phyloP scores from a whole-genome alignment of 73 alveolate genomes.

The Paraurostyla sp. region DNA sequence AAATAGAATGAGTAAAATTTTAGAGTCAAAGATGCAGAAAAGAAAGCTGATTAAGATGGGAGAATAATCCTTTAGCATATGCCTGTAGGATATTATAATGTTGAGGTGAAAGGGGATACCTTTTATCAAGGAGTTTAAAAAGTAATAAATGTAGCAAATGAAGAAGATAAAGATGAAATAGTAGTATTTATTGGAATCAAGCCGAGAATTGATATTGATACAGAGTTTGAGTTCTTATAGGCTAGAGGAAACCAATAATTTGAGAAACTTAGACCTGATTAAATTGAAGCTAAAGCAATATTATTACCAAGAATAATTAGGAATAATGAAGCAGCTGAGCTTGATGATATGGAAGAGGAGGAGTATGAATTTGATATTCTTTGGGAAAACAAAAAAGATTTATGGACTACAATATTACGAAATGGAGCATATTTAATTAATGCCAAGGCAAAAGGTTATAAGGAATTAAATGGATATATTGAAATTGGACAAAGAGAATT shows the following conservation, averaged over 20 bases:
- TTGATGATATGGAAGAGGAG: slow-evolving; percentile 60
- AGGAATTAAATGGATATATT: slow-evolving; percentile 7
- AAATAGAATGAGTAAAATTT: background rate
- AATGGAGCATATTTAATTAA: slow-evolving; percentile 33
- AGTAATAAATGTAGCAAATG: slow-evolving; percentile 26
- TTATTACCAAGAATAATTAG: background rate
- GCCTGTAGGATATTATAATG: slow-evolving; percentile 22
- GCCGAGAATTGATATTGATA: slow-evolving; percentile 41
- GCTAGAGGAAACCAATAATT: background rate
- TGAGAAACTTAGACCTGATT: slow-evolving; percentile 32
- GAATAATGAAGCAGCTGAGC: slow-evolving; percentile 14
- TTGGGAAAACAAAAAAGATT: background rate
- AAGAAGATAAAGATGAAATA: slow-evolving; percentile 47
- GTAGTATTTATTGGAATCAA: slow-evolving; percentile 33
- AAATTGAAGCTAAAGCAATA: slow-evolving; percentile 43
- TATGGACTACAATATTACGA: slow-evolving; percentile 1
- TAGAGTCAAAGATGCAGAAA: background rate
- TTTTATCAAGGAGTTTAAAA: background rate
- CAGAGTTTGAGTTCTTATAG: background rate
- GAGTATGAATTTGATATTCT: slow-evolving; percentile 58
- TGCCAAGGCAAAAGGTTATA: slow-evolving; percentile 48
- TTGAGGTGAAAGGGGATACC: slow-evolving; percentile 48
- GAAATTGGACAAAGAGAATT: background rate
- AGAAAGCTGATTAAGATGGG: slow-evolving; percentile 32
- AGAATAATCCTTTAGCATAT: background rate